These are phyloP conservation scores for Oryza longistaminata DNA, from an alignment of 176 grass and related monocot genomes.

Conservation along the genomic window DNA sequence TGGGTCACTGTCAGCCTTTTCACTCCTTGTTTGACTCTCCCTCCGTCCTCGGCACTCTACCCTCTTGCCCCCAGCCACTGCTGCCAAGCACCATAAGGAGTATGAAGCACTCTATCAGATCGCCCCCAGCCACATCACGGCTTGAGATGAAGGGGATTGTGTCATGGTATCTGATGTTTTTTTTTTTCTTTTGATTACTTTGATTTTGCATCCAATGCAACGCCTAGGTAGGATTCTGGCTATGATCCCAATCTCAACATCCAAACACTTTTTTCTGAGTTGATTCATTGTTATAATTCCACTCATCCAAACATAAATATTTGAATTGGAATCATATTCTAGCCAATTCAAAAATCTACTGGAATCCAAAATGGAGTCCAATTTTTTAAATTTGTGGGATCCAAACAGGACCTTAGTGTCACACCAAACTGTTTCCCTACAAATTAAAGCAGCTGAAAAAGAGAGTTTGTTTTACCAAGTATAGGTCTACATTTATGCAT, in stretches of 20 bases:
- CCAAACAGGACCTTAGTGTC: background rate
- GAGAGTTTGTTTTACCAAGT: background rate
- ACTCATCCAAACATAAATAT: background rate
- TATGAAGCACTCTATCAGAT: background rate
- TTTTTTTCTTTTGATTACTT: background rate
- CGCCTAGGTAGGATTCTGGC: background rate
- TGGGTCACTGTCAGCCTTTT: too few species aligned
- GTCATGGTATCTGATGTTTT: too few species aligned
- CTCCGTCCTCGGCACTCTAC: too few species aligned
- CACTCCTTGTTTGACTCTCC: too few species aligned
- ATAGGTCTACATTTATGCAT: conserved; percentile 10
- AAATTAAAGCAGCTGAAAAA: background rate
- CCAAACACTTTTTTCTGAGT: background rate
- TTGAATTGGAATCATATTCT: background rate
- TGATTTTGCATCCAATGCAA: background rate
- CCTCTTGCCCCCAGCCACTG: too few species aligned
- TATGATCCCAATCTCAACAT: background rate
- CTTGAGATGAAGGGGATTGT: background rate
- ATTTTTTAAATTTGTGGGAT: background rate
- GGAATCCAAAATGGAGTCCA: background rate
- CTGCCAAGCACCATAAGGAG: too few species aligned
- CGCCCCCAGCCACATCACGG: background rate
- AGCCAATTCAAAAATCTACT: background rate
- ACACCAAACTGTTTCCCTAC: conserved; percentile 4
- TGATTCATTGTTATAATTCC: background rate